phyloP scores from a whole-genome alignment of 441 rosid species.

The Isatis lusitanica region DNA sequence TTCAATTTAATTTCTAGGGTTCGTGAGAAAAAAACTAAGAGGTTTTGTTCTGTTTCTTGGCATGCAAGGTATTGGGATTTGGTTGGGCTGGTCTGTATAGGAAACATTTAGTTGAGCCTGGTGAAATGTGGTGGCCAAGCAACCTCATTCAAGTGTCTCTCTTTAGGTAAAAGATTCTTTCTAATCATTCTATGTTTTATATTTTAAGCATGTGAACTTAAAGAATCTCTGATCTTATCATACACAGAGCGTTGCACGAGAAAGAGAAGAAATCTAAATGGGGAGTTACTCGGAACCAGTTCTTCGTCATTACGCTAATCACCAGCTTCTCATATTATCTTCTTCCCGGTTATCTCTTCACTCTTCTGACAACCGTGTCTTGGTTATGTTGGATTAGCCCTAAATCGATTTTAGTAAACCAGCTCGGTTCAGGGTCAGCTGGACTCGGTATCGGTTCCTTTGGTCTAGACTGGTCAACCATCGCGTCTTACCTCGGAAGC shows the following conservation, averaged over 20 bases:
- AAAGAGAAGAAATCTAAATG: constrained; percentile 50
- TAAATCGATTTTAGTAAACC: constrained; percentile 58
- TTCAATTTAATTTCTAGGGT: not conserved
- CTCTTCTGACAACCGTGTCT: constrained; percentile 50
- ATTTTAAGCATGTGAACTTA: not conserved
- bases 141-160: constrained; percentile 77
- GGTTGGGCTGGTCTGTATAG: constrained; percentile 89
- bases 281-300: constrained; percentile 48
- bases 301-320: constrained; percentile 53
- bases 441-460: constrained; percentile 68
- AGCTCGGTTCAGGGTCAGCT: constrained; percentile 60
- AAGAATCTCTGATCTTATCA: not conserved
- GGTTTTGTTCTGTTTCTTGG: not conserved
- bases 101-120: constrained; percentile 74
- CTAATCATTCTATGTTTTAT: not conserved
- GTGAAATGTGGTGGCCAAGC: constrained; percentile 88
- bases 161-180: constrained; percentile 51
- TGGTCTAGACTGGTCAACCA: constrained; percentile 68
- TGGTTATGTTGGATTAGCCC: constrained; percentile 78
- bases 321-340: constrained; percentile 62
- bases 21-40: not conserved
- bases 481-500: constrained; percentile 64
- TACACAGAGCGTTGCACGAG: constrained; percentile 62
- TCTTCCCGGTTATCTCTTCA: constrained; percentile 61
- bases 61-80: constrained; percentile 63